Evolutionary conservation across 2,329 filamentous ascomycete species (phyloP), one percentile per base, ranked within the genome.

Genomic region (Penicillium sp.): DNA sequence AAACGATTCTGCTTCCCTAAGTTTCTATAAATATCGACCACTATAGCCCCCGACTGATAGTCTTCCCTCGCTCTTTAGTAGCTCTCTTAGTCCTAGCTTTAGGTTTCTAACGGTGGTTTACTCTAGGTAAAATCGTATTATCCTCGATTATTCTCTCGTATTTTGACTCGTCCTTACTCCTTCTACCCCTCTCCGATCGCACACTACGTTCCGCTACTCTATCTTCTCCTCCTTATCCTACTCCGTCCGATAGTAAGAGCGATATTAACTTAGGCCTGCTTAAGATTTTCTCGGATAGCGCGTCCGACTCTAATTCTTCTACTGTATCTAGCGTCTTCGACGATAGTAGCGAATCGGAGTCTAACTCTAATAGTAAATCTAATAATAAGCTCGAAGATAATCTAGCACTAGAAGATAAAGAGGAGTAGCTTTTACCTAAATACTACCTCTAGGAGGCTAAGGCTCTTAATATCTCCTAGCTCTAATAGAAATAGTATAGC

Each of bases 401-500:
- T 9, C 44, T 58, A 4, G 56, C 26, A 12, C 28, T 51, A 1
- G 59, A 62, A 38, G 57, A 60, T 50, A 44, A 65, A 60, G 57
- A 66, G 54, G 56, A 59, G 28, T 47, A 72, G 53, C 67, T 69
- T 22, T 59, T 63, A 28, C 50, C 42, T 17, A 59, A 67, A 58
- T 54, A 72, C 58, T 74, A 70, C 47, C 56, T 74, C 8, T 3
- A 62, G 15, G 56, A 71, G 61, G 69, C 70, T 35, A 56, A 74
- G 62, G 63, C 37, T 45, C 62, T 74, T 2, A 53, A 75, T 67
- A 33, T 74, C 28, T 71, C 66, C 5, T 42, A 68, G 60, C 70
- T 75, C 40, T 33, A 61, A 66, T 53, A 75, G 59, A 73, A 73
- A 62, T 57, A 57, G 17, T 75, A 75, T 38, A 73, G 69, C 54